Evolutionary conservation across 805 yeast genomes (phyloP), one percentile per base, ranked within the genome.

Genomic region (Saccharomycopsis lassenensis): DNA sequence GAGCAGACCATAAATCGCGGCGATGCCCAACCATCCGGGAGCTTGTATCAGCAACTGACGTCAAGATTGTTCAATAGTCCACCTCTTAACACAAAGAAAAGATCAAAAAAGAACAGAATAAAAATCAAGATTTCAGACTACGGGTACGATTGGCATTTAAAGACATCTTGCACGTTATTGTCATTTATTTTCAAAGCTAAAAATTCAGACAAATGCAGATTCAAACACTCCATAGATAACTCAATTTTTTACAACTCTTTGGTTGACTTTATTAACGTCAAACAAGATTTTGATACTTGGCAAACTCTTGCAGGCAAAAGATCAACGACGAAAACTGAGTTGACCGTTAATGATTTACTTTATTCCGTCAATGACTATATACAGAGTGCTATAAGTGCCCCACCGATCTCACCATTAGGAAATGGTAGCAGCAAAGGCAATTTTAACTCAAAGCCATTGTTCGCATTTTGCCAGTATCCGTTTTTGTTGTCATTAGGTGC

Each of bases 221-320:
- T 35, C 19, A 52, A 55, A 31, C 56, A 62, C 3, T n/a, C n/a
- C n/a, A n/a, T n/a, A n/a, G n/a, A n/a, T n/a, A 52, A 55, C 19
- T 65, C 74, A 5, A 43, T 56, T 0, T 84, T 82, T 49, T 89
- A 89, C 59, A 89, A 89, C 52, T 67, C 80, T 4, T 61, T 86
- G 57, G 78, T 81, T 2, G 97, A 89, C 53, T 82, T 66, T 52
- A 74, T 84, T 17, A 82, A 82, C 48, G 65, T 82, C 23, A 74
- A 67, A 39, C 69, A 74, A 37, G 98, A 89, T 55, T 91, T 80
- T 57, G 93, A 83, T 47, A 63, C 71, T 1, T 89, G 96, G 96
- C 82, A 77, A 44, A 52, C 43, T 63, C 64, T 47, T 53, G 57
- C 43, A 46, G 56, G 44, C 51, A 58, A 17, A 33, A 39, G 27